Conservation (phyloP, 306 rosid genomes). For the Vigna trinervia region DNA sequence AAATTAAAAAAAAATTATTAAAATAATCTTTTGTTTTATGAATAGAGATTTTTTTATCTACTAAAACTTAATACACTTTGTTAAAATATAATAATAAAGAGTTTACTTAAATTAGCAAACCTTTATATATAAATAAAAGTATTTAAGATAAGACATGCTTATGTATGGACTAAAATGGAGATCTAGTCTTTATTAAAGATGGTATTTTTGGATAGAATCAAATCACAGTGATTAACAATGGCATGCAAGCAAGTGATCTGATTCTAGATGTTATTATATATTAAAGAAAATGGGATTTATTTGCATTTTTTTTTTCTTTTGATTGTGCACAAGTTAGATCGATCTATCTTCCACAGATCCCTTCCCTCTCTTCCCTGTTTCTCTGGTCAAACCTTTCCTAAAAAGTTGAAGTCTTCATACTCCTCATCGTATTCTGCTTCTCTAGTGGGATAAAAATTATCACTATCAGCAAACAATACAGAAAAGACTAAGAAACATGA, state of each 20-base stretch:
- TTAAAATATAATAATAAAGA: too few species aligned
- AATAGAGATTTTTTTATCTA: too few species aligned
- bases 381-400: constrained; percentile 38
- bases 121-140: too few species aligned
- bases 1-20: too few species aligned
- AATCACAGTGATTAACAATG: constrained; percentile 2
- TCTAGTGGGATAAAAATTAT: constrained; percentile 34
- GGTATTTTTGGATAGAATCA: constrained; percentile 2
- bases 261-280: neutral
- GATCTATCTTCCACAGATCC: constrained; percentile 16
- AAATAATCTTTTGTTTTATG: too few species aligned
- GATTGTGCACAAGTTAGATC: constrained; percentile 31
- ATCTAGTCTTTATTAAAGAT: neutral
- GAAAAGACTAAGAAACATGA: constrained; percentile 28
- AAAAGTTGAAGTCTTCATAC: constrained; percentile 4
- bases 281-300: neutral
- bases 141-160: neutral
- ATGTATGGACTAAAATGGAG: neutral
- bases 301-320: neutral
- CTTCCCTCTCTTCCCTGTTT: neutral
- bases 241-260: neutral
- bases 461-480: constrained; percentile 31
- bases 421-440: constrained; percentile 12
- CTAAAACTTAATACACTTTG: too few species aligned
- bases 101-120: too few species aligned